Conservation (phyloP, 2,329 filamentous ascomycete species). For the Xylaria sp. region DNA sequence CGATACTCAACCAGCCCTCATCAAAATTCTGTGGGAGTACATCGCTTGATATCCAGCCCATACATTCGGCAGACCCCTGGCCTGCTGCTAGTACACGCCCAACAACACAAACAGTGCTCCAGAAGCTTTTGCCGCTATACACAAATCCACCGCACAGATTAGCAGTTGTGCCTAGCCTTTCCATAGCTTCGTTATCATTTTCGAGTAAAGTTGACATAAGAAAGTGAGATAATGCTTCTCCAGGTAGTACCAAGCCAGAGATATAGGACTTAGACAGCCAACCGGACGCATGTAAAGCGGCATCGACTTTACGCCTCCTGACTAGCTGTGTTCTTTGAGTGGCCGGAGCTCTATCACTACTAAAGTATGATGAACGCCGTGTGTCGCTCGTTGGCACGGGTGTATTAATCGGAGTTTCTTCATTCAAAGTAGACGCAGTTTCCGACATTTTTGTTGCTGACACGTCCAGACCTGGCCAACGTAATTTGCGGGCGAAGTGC, state of each 20-base stretch:
- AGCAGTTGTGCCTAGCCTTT: constrained; percentile 63
- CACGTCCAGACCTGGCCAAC: constrained; percentile 66
- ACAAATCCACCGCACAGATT: constrained; percentile 70
- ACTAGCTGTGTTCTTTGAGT: constrained; percentile 44
- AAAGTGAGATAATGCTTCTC: constrained; percentile 66
- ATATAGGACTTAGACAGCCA: constrained; percentile 74
- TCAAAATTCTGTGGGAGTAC: constrained; percentile 57
- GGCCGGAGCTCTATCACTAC: constrained; percentile 36
- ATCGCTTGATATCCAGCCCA: constrained; percentile 71
- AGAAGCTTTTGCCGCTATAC: constrained; percentile 68
- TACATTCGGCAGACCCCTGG: constrained; percentile 66
- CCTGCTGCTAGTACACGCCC: constrained; percentile 69
- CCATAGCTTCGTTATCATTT: constrained; percentile 65
- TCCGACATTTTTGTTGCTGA: constrained; percentile 56
- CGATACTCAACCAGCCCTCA: constrained; percentile 66
- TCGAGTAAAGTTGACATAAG: constrained; percentile 71
- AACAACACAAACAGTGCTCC: constrained; percentile 70
- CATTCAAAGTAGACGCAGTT: constrained; percentile 52
- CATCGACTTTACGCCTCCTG: constrained; percentile 60
- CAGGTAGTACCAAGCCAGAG: constrained; percentile 68
- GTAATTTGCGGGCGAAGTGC: constrained; percentile 67
- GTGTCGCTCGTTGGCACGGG: constrained; percentile 46
- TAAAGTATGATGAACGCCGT: constrained; percentile 55
- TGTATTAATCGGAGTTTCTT: constrained; percentile 49
- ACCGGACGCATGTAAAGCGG: constrained; percentile 63